Evolutionary conservation across 495 filamentous ascomycete genomes (phyloP), one percentile per base, ranked within the genome.

Genomic region (Poronia punctata): DNA sequence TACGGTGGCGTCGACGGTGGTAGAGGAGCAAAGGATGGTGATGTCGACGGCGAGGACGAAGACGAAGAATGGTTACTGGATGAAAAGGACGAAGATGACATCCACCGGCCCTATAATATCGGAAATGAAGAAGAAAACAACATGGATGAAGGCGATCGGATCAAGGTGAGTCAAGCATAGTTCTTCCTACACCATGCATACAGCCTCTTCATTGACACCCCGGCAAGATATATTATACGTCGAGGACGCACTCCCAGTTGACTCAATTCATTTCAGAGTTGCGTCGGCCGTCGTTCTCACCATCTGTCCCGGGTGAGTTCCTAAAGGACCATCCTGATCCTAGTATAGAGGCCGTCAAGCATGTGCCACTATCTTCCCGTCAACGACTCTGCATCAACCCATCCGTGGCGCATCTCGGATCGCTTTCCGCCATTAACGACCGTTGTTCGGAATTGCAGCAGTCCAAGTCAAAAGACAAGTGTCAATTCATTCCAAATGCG

Each of bases 301-400:
- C 85, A 1, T 66, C 59, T 8, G 20, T 69, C 12, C 65, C 55
- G 30, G 63, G 26, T 48, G 68, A 49, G 29, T 67, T 38, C n/a
- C 18, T 36, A 24, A 29, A 35, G 23, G 54, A 45, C 9, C 45
- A 62, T 11, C 46, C 62, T 6, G 45, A 53, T 9, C 46, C 62
- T 5, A 48, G 54, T 2, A 43, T 57, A 15, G 52, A 74, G 7
- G 67, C 72, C 23, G 59, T 96, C 20, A 96, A 92, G 50, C 86
- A 97, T 48, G 62, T 98, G 3, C 80, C 88, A 0, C 64, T 98
- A 7, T 94, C 90, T 4, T 96, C 92, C 0, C 74, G 92, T 19
- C 95, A 90, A 50, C 88, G 88, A 44, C 70, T 98, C 2, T 98
- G 92, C 60, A 95, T 97, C 54, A 95, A 97, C 51, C 73, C 84